Conservation (phyloP, 768 basidiomycete genomes). For the Russula sp. region DNA sequence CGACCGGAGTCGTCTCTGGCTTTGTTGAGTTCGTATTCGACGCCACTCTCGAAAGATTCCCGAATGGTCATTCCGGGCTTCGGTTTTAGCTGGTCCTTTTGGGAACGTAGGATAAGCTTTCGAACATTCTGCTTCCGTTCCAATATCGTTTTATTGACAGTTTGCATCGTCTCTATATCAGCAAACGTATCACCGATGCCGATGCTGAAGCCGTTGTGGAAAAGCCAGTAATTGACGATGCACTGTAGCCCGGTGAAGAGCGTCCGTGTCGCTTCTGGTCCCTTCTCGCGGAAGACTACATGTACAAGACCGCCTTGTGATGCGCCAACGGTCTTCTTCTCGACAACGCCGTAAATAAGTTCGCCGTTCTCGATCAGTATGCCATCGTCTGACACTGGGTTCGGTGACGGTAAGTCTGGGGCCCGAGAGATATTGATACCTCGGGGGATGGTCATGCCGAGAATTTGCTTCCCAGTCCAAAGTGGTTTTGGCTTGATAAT, state of each 20-base stretch:
- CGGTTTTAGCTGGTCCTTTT: constrained; percentile 82
- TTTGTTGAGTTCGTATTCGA: constrained; percentile 87
- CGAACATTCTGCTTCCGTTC: constrained; percentile 79
- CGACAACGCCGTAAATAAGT: constrained; percentile 89
- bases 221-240: constrained; percentile 97
- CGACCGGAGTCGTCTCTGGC: constrained; percentile 96
- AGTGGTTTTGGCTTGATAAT: constrained; percentile 96
- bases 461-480: constrained; percentile 97
- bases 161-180: constrained; percentile 81
- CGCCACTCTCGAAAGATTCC: constrained; percentile 93
- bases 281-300: constrained; percentile 96
- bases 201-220: constrained; percentile 98
- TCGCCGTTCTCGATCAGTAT: constrained; percentile 97
- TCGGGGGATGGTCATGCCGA: constrained; percentile 87
- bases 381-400: constrained; percentile 88
- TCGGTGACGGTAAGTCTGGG: constrained; percentile 72
- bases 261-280: constrained; percentile 83
- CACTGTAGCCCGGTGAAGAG: constrained; percentile 93
- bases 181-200: constrained; percentile 99
- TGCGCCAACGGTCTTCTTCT: constrained; percentile 99
- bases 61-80: constrained; percentile 98
- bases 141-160: constrained; percentile 79
- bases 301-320: constrained; percentile 93
- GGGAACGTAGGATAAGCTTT: constrained; percentile 75
- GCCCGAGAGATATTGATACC: constrained; percentile 91